A percentile compares a stretch with the other conserved stretches of the same genome.
phyloP scores from a whole-genome alignment of 495 filamentous ascomycete genomes.

The Corynascus novoguineensis region DNA sequence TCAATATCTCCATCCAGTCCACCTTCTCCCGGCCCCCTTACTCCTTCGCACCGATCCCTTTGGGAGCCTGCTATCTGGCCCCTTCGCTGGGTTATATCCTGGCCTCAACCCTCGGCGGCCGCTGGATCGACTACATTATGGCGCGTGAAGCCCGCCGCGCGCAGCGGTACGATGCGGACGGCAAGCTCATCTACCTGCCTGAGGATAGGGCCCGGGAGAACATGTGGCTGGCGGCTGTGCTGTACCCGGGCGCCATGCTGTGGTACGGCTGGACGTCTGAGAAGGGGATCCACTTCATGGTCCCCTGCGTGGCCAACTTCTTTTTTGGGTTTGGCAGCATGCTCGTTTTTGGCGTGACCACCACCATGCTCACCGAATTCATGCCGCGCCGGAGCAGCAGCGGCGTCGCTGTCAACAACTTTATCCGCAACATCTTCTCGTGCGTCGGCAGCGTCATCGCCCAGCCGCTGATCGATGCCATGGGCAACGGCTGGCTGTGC shows the following conservation, averaged over 20 bases:
- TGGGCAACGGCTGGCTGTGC: constrained; percentile 87
- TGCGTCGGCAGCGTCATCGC: constrained; percentile 71
- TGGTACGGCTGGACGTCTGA: constrained; percentile 54
- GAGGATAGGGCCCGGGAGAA: constrained; percentile 92
- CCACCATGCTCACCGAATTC: constrained; percentile 87
- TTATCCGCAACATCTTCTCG: constrained; percentile 80
- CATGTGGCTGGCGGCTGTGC: constrained; percentile 69
- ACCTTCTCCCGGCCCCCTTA: constrained; percentile 73
- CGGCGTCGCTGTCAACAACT: constrained; percentile 82
- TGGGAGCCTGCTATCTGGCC: constrained; percentile 80
- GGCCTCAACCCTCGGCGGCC: constrained; percentile 67
- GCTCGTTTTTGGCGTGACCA: constrained; percentile 75
- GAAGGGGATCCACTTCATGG: constrained; percentile 40
- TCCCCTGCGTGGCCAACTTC: constrained; percentile 68
- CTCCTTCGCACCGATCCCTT: constrained; percentile 62
- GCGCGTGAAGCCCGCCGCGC: constrained; percentile 68
- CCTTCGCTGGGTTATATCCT: constrained; percentile 72
- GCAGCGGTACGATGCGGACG: constrained; percentile 61
- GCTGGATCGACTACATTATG: constrained; percentile 91
- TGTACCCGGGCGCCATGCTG: constrained; percentile 67
- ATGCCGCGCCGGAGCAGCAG: constrained; percentile 68
- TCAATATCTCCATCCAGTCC: constrained; percentile 78
- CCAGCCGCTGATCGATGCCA: constrained; percentile 68
- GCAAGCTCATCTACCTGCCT: constrained; percentile 64
- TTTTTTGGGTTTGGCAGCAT: constrained; percentile 85